These are phyloP conservation scores for Fusarium protoensiforme DNA, from an alignment of 2,329 filamentous ascomycete species.

Conservation along the genomic window DNA sequence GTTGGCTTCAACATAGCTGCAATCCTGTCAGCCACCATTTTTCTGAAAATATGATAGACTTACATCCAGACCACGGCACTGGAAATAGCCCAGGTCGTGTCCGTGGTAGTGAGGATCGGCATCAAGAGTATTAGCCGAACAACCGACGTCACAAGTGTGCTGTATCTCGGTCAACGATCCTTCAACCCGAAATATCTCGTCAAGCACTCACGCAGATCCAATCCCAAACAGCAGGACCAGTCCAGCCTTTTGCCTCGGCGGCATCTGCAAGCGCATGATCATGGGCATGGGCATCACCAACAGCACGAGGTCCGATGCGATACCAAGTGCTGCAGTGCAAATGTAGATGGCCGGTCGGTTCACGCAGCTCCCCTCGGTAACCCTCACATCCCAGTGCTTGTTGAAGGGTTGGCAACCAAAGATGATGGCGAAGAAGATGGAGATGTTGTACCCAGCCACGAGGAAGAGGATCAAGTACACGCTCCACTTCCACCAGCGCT, in stretches of 20 bases:
- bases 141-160: constrained; percentile 51
- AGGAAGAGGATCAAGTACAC: constrained; percentile 46
- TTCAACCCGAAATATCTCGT: rapidly evolving
- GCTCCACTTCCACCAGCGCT: constrained; percentile 46
- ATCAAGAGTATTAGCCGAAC: constrained; percentile 47
- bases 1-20: constrained; percentile 50
- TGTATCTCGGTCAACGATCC: constrained; percentile 25
- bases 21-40: constrained; percentile 5
- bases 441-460: constrained; percentile 46
- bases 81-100: constrained; percentile 48
- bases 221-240: constrained; percentile 58
- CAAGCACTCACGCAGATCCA: constrained; percentile 48
- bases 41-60: not conserved
- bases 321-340: constrained; percentile 57
- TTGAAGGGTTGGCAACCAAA: constrained; percentile 53
- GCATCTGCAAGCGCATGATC: constrained; percentile 57
- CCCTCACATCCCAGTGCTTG: constrained; percentile 44
- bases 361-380: constrained; percentile 53
- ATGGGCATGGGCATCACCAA: constrained; percentile 59
- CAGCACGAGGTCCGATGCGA: constrained; percentile 59
- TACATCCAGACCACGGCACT: constrained; percentile 45
- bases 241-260: constrained; percentile 57
- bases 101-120: constrained; percentile 36
- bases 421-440: constrained; percentile 48
- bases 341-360: constrained; percentile 42